phyloP scores from a whole-genome alignment of 2,329 filamentous ascomycete genomes.

The Blastomyces emzantsi region DNA sequence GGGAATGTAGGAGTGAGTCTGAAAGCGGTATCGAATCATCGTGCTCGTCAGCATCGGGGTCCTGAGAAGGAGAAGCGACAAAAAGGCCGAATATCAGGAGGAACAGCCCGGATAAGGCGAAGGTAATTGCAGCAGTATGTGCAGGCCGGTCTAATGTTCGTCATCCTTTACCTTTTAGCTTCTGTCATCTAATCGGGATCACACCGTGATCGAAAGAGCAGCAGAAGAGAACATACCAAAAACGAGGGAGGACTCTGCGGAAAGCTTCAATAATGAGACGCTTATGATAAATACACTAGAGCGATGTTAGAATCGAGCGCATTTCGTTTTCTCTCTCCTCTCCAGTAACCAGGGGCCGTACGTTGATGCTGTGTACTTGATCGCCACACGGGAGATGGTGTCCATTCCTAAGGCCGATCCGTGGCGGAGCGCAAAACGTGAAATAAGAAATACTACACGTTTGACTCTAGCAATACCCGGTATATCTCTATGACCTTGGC shows the following conservation, averaged over 20 bases:
- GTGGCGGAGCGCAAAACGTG: background rate
- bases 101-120: conserved; percentile 33
- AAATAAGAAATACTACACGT: background rate
- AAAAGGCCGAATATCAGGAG: conserved; percentile 33
- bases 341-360: background rate
- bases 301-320: background rate
- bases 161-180: conserved; percentile 13
- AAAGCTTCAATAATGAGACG: conserved; percentile 27
- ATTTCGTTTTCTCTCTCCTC: background rate
- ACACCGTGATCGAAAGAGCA: conserved; percentile 1
- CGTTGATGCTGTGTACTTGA: conserved; percentile 2
- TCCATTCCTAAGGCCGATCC: background rate
- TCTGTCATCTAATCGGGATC: conserved; percentile 3
- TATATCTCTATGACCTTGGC: background rate
- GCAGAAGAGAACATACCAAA: background rate
- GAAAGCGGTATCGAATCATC: conserved; percentile 12
- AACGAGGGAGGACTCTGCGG: conserved; percentile 20
- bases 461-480: background rate
- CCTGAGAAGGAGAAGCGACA: conserved; percentile 19
- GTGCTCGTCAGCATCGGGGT: background rate
- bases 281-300: conserved; percentile 28
- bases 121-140: conserved; percentile 35
- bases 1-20: conserved; percentile 3
- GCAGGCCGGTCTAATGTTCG: conserved; percentile 37
- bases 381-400: background rate